Base-by-base conservation (phyloP, 2,329 filamentous ascomycete species). In the Aureobasidium sp. region DNA sequence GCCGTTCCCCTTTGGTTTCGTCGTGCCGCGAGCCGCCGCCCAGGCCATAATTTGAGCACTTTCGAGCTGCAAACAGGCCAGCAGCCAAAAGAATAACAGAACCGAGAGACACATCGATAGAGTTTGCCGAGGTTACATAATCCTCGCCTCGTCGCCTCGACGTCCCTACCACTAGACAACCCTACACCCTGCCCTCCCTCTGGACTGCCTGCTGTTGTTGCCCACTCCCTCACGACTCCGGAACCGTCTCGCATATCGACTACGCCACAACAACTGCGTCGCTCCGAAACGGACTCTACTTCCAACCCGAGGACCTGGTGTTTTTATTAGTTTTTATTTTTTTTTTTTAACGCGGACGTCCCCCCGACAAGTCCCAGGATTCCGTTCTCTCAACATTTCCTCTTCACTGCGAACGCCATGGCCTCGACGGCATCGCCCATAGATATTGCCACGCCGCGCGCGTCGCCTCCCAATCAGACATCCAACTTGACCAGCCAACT, bases 401-500 rank as follows among this genome's bases (percentile, higher is more conserved):
- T 65, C 45, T 52, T 58, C 45, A 53, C 64, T 37, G 55, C 66
- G 15, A n/a, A 65, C 73, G 76, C 70, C 68, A 84, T 84, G 82
- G 79, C 79, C 64, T 77, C 77, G 66, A 72, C 77, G 61, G 79
- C 82, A 65, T 76, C 78, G 63, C 83, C 84, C 49, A 83, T 87
- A 72, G 81, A 86, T 71, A 85, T 87, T 69, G 75, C 81, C 69
- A 78, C 79, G 63, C 74, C 77, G 64, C 80, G 79, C 66, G 84
- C 82, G 60, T 79, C 83, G 66, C 84, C 82, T 36, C 83, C 84
- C 64, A 82, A 81, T 70, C 83, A 85, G 72, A 82, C 83, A 14
- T 87, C 84, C 39, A 86, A 85, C 68, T 76, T 87, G 67, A 86
- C 84, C 5, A 84, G 82, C 51, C 84, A 84, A 52, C 74, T 87